Percentiles rank a stretch among this genome's conserved stretches.
These are phyloP conservation scores for Penicillium occitanis DNA, from an alignment of 2,329 filamentous ascomycete species.

Conservation along the genomic window DNA sequence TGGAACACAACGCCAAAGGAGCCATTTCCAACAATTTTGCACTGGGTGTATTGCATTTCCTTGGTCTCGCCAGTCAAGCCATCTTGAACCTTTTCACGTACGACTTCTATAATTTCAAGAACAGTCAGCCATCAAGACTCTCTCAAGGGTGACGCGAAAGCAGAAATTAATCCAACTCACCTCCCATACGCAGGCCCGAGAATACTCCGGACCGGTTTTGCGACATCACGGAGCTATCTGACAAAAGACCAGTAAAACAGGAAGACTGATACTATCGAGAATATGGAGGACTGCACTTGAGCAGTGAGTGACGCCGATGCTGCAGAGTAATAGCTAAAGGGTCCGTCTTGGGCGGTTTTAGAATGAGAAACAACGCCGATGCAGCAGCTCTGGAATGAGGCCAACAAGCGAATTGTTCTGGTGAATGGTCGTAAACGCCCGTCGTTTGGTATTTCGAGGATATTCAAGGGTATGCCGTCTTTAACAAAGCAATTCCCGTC, in stretches of 20 bases:
- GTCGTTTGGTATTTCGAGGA: not conserved
- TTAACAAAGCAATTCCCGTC: not conserved
- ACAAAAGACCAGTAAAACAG: constrained; percentile 26
- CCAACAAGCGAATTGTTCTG: constrained; percentile 30
- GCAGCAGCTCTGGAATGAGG: constrained; percentile 30
- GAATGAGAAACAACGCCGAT: constrained; percentile 30
- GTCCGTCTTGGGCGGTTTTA: constrained; percentile 56
- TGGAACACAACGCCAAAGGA: constrained; percentile 99
- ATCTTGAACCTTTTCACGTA: constrained; percentile 98
- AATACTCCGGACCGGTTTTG: constrained; percentile 90
- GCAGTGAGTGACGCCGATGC: constrained; percentile 46
- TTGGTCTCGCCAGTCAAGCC: constrained; percentile 93
- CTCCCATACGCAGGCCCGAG: constrained; percentile 89
- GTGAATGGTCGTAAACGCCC: constrained; percentile 25
- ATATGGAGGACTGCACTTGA: constrained; percentile 46
- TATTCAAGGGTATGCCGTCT: not conserved
- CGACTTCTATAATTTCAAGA: constrained; percentile 67
- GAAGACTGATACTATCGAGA: constrained; percentile 39
- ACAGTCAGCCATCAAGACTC: constrained; percentile 20
- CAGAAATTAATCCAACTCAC: constrained; percentile 57
- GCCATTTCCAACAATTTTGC: constrained; percentile 98
- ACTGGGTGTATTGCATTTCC: constrained; percentile 97
- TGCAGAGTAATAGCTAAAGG: constrained; percentile 37
- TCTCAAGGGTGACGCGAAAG: constrained; percentile 21
- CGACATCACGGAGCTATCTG: constrained; percentile 64